These are phyloP conservation scores for Phylloporus scabripes DNA, from an alignment of 768 basidiomycete genomes.

Conservation along the genomic window DNA sequence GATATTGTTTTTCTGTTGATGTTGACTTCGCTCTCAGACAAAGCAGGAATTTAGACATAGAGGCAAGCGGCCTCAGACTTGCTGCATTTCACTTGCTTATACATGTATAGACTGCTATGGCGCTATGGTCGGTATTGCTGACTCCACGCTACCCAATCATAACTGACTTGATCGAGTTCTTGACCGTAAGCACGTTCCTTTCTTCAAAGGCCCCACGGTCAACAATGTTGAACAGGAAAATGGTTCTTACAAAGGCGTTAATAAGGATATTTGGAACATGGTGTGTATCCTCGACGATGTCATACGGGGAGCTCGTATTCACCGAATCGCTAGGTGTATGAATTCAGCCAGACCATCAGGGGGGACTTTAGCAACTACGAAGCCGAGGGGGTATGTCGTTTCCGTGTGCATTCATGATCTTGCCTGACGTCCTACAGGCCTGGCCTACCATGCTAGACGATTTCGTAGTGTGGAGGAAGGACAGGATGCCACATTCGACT, in stretches of 20 bases:
- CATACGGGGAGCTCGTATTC: not conserved
- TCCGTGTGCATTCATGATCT: not conserved
- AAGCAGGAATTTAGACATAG: constrained; percentile 76
- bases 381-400: constrained; percentile 60
- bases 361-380: constrained; percentile 64
- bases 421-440: constrained; percentile 40
- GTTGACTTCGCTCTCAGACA: constrained; percentile 37
- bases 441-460: constrained; percentile 83
- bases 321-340: constrained; percentile 50
- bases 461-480: constrained; percentile 64
- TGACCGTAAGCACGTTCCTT: constrained; percentile 42
- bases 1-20: not conserved
- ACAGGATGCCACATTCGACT: constrained; percentile 9
- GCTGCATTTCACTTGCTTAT: not conserved
- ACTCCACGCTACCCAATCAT: constrained; percentile 62
- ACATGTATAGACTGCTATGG: constrained; percentile 51
- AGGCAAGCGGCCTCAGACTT: constrained; percentile 41
- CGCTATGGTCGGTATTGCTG: constrained; percentile 73
- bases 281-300: constrained; percentile 33
- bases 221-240: constrained; percentile 29
- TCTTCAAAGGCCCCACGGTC: not conserved
- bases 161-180: constrained; percentile 59
- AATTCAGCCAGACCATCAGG: constrained; percentile 64
- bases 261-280: constrained; percentile 86
- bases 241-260: constrained; percentile 67